These are phyloP conservation scores for Arxiozyma slooffiae DNA, from an alignment of 1,139 yeast species.

Conservation along the genomic window DNA sequence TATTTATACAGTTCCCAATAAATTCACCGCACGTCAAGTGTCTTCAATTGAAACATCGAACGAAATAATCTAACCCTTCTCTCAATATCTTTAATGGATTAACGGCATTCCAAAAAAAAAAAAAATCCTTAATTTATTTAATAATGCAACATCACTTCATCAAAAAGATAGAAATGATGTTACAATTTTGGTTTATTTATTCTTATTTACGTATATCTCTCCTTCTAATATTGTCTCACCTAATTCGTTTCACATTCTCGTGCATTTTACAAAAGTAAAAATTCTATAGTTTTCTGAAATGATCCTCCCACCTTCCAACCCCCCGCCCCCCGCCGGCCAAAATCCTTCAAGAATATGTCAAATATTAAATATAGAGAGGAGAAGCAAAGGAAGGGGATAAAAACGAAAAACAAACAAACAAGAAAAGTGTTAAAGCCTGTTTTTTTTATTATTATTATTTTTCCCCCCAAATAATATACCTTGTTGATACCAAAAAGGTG, in stretches of 20 bases:
- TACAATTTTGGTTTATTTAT: background rate
- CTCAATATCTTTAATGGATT: slow-evolving; percentile 41
- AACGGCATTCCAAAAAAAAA: slow-evolving; percentile 27
- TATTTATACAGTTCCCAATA: slow-evolving; percentile 51
- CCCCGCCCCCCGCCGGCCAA: too few species aligned
- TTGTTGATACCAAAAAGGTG: background rate
- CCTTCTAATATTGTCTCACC: too few species aligned
- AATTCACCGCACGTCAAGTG: slow-evolving; percentile 71
- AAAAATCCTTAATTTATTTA: slow-evolving; percentile 50
- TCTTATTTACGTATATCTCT: too few species aligned
- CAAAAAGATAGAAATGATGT: background rate
- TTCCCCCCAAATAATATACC: too few species aligned
- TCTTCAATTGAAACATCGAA: slow-evolving; percentile 81
- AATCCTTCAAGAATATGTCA: background rate
- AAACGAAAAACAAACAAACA: background rate
- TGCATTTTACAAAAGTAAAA: background rate
- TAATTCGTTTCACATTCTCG: too few species aligned
- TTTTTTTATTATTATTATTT: too few species aligned
- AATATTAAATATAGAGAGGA: background rate
- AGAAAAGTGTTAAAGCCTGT: too few species aligned
- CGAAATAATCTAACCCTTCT: slow-evolving; percentile 57
- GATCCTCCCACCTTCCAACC: too few species aligned
- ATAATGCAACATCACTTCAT: slow-evolving; percentile 45
- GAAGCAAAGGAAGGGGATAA: background rate
- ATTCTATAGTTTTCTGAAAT: background rate